Evolutionary conservation across 331 rosid species (phyloP).

Genomic region (Prunus yedoensis): DNA sequence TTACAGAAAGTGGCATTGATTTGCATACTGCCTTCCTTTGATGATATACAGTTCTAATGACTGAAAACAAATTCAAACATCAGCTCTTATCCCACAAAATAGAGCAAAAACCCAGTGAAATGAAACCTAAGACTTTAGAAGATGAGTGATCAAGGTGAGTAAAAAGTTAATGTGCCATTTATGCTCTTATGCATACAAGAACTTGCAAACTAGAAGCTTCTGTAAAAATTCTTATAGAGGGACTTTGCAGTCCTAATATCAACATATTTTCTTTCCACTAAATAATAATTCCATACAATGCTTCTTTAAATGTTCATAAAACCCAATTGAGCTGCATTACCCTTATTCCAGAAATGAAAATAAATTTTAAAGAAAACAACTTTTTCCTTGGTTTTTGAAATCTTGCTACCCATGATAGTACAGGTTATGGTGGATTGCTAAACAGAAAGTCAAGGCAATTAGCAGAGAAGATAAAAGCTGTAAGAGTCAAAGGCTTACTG

Average conservation of each 20-base stretch:
- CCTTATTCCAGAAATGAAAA: not conserved
- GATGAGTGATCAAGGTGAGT: not conserved
- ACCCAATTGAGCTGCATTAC: slow-evolving; percentile 2
- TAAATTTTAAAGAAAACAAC: not conserved
- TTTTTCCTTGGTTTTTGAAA: not conserved
- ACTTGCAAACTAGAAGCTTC: not conserved
- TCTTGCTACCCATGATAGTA: not conserved
- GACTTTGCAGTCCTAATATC: not conserved
- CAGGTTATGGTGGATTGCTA: not conserved
- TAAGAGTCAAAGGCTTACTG: slow-evolving; percentile 30
- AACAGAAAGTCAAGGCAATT: not conserved
- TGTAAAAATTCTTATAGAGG: not conserved
- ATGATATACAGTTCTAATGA: slow-evolving; percentile 37
- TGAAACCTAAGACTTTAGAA: not conserved
- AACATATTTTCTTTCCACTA: not conserved
- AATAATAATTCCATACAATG: not conserved
- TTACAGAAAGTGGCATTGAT: slow-evolving; percentile 55
- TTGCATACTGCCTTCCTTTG: slow-evolving; percentile 40
- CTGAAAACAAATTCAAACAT: slow-evolving; percentile 32
- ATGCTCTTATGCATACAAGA: not conserved
- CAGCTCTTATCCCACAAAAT: not conserved
- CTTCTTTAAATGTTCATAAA: not conserved
- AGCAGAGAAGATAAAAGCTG: not conserved
- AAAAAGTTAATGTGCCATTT: not conserved
- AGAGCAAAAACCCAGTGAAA: not conserved